Evolutionary conservation across 2,329 filamentous ascomycete genomes (phyloP).

Genomic region (Colletotrichum lindemuthianum): DNA sequence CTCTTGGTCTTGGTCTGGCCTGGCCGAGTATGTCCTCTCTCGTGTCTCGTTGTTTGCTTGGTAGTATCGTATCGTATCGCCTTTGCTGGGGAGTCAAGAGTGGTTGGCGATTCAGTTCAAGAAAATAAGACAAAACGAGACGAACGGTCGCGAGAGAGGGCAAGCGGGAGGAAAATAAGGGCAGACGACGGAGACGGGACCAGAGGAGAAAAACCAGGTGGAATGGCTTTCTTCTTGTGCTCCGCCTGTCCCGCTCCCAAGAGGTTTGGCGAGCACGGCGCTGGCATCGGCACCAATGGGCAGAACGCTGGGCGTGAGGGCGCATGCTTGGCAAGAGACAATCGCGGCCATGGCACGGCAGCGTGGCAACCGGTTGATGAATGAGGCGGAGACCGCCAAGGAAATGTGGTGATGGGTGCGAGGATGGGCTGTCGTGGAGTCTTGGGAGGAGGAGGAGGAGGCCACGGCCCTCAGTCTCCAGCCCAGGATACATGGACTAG

Average conservation of each 20-base stretch:
- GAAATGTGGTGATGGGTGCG: conserved; percentile 19
- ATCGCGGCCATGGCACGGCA: conserved; percentile 36
- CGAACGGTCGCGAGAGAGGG: not conserved
- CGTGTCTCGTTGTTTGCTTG: no score
- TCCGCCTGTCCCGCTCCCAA: conserved; percentile 33
- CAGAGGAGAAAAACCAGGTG: conserved; percentile 19
- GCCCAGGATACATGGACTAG: no score
- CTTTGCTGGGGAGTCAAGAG: no score
- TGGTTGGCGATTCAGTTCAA: no score
- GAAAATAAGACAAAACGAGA: not conserved
- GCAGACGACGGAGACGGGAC: not conserved
- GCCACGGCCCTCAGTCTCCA: no score
- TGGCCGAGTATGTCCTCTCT: no score
- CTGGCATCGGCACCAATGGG: conserved; percentile 32
- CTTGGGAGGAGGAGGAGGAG: not conserved
- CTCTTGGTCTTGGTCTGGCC: not conserved
- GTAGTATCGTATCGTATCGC: no score
- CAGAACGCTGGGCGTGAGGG: conserved; percentile 21
- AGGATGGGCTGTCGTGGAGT: not conserved
- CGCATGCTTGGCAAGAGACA: conserved; percentile 35
- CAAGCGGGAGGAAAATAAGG: not conserved
- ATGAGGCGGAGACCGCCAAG: conserved; percentile 34
- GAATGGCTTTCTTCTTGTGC: conserved; percentile 35
- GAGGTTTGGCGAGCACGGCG: conserved; percentile 25
- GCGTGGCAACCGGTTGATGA: conserved; percentile 32